These are phyloP conservation scores for Acanthamoeba castellanii DNA, from an alignment of 208 protist species.

Conservation along the genomic window DNA sequence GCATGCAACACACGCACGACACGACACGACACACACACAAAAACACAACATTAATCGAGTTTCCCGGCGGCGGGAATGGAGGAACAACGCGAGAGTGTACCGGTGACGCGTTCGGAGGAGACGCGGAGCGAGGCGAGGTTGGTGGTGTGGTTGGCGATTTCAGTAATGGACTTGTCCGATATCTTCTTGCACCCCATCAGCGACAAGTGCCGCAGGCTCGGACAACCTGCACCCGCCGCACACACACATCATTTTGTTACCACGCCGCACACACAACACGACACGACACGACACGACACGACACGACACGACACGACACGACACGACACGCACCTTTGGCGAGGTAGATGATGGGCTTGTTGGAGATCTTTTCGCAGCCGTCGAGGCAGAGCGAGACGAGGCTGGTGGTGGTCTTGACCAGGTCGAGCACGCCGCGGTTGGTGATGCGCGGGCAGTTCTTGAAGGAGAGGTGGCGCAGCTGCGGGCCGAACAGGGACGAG, in stretches of 20 bases:
- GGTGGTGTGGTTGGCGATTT: slow-evolving; percentile 36
- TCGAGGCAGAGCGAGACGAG: slow-evolving; percentile 51
- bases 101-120: slow-evolving; percentile 8
- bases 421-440: slow-evolving; percentile 42
- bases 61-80: not conserved
- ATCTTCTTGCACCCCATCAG: slow-evolving; percentile 64
- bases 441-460: slow-evolving; percentile 55
- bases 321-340: slow-evolving; percentile 6
- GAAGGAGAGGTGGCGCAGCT: slow-evolving; percentile 5
- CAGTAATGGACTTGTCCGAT: slow-evolving; percentile 48
- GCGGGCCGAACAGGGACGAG: not conserved
- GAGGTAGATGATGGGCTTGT: slow-evolving; percentile 46
- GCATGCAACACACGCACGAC: not conserved
- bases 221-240: not conserved
- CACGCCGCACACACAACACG: too few relatives aligned
- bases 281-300: not conserved
- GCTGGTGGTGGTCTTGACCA: not conserved
- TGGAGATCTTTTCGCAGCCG: slow-evolving; percentile 55
- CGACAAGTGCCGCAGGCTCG: slow-evolving; percentile 38
- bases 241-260: too few relatives aligned
- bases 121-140: slow-evolving; percentile 22
- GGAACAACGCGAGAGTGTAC: not conserved
- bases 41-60: too few relatives aligned
- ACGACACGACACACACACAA: not conserved
- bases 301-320: not conserved